Base-by-base conservation (phyloP, 177 flowering plant genomes). In the Vitis hybrid region DNA sequence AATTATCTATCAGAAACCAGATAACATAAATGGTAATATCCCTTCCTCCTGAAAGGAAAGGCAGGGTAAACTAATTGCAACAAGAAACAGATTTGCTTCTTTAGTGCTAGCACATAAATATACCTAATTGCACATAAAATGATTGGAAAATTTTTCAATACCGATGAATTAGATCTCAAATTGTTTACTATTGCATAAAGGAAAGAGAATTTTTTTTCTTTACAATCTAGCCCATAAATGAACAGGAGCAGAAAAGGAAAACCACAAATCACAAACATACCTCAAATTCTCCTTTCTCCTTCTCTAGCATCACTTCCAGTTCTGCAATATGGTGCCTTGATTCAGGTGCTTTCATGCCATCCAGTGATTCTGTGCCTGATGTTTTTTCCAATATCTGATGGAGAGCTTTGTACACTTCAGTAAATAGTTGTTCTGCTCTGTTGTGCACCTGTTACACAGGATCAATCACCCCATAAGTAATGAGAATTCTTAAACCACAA, bases 271-370 rank as follows among this genome's bases (percentile, higher is more conserved):
- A 33, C 10, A n/a, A 67, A 55, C 63, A 38, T 67, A 91, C 98
- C 97, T 88, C 88, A 81, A 90, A 85, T 75, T 88, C 93, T 57
- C 67, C 69, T 82, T 82, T 87, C 74, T 90, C 92, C 71, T 73
- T 81, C 72, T 84, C 83, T 55, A 91, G 77, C 72, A 86, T 70
- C 28, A 55, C 85, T 73, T 88, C 91, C 49, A 91, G 83, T 71
- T 83, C 87, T 62, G 75, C 74, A 69, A 90, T 66, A 13, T 57
- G 74, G n/a, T 69, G 69, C 67, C 82, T 86, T 67, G 77, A 75
- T 69, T 88, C 86, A 66, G 80, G 50, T 49, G 72, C 33, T 59
- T 78, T 86, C 15, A 52, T 10, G 67, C 78, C 72, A 50, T 70
- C 77, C 47, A 56, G 69, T 19, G 74, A 22, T 4, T 72, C 80